phyloP scores from a whole-genome alignment of 2,329 filamentous ascomycete species.

The Penicillium verrucosum region DNA sequence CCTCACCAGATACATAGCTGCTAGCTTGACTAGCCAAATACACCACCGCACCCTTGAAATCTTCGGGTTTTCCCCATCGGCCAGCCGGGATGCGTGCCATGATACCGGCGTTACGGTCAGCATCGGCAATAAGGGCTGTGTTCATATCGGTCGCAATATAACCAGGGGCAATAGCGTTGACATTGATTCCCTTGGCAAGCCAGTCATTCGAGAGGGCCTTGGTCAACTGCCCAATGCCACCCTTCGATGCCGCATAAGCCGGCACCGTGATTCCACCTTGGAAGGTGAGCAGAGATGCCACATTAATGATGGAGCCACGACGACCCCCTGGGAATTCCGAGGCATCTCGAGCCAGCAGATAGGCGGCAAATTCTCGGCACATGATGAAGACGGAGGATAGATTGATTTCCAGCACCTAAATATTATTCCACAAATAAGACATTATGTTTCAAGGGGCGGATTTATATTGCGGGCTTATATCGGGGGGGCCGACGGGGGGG shows the following conservation, averaged over 20 bases:
- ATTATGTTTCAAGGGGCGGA: background rate
- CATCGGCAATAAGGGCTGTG: constrained; percentile 70
- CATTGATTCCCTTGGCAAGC: constrained; percentile 51
- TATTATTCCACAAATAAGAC: background rate
- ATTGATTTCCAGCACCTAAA: constrained; percentile 77
- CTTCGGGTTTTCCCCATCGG: constrained; percentile 77
- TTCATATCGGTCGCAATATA: constrained; percentile 70
- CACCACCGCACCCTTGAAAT: constrained; percentile 80
- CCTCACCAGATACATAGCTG: constrained; percentile 76
- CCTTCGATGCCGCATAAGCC: constrained; percentile 29
- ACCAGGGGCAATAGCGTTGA: constrained; percentile 61
- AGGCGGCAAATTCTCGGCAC: constrained; percentile 37
- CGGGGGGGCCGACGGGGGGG: background rate
- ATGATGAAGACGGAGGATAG: constrained; percentile 71
- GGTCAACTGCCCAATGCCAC: constrained; percentile 41
- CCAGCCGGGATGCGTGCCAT: constrained; percentile 77
- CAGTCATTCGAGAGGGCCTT: constrained; percentile 55
- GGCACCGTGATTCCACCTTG: constrained; percentile 83
- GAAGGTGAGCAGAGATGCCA: constrained; percentile 76
- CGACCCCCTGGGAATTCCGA: constrained; percentile 30
- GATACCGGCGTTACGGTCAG: constrained; percentile 68
- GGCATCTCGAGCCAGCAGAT: constrained; percentile 29
- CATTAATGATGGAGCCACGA: constrained; percentile 67
- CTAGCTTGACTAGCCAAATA: constrained; percentile 75
- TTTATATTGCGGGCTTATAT: background rate